Base-by-base conservation (phyloP, 768 basidiomycete species). In the Psilocybe cubensis region DNA sequence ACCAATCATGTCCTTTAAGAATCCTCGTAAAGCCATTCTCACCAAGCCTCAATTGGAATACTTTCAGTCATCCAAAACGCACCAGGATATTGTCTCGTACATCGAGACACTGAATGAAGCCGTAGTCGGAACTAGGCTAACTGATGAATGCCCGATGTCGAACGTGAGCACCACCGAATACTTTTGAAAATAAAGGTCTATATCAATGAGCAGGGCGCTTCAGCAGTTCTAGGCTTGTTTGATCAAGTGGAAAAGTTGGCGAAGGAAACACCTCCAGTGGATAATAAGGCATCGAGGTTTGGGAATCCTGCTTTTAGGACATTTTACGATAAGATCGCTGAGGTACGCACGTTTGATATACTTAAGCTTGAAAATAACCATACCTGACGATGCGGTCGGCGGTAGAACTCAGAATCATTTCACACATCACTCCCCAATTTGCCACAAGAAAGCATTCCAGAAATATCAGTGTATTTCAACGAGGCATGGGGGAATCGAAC, bases 291-390 rank as follows among this genome's bases (percentile, higher is more conserved):
- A 3, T 98, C 96, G 38, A 80, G 96, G 27, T 99, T 99, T 67
- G 96, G 97, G 1, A 99, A 99, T 72, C 97, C 97, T 3, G 97
- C 97, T 0, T 99, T 99, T 73, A 79, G 90, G 64, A 85, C 84
- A 0, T 97, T 98, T 69, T 93, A 95, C 63, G 96, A 98, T 74
- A 83, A 84, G 64, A 79, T 98, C 6, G 66, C 76, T 17, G 80
- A 89, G 75, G 95, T 89, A 69, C 59, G 59, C 25, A 25, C 4
- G 33, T 40, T 20, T 57, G 50, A n/a, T 38, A 38, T 53, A 41
- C 1, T 18, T 17, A 9, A 24, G 43, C 25, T n/a, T n/a, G n/a
- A n/a, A n/a, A n/a, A n/a, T n/a, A n/a, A n/a, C n/a, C n/a, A n/a
- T n/a, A n/a, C n/a, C n/a, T n/a, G n/a, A n/a, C n/a, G n/a, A n/a